Evolutionary conservation across 768 basidiomycete species (phyloP), one percentile per base, ranked within the genome.

Genomic region (Suillus subluteus): DNA sequence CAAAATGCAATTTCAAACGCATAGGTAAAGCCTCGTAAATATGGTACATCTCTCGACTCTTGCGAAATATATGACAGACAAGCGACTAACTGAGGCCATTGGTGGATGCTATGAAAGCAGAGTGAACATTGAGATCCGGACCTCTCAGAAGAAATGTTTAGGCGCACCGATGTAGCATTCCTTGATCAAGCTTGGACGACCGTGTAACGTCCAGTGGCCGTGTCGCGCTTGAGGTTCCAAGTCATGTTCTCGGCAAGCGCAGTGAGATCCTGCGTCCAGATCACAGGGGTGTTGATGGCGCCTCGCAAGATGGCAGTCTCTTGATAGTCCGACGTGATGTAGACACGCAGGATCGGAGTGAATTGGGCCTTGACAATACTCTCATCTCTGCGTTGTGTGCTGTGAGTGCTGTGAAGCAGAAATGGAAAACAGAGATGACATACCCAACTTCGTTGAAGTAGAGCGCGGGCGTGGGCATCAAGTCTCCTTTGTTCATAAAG

Each of bases 251-350:
- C n/a, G 4, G 7, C 0, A 6, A 59, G 62, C 16, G 7, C 30
- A 9, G 26, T 3, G 3, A 63, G 52, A 7, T 59, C 30, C 8
- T 37, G 21, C 6, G 21, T 5, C 62, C 50, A 62, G 50, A 62
- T 58, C 50, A 9, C 15, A 12, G n/a, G 35, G 13, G 48, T 62
- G 15, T 58, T 21, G 30, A 62, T 58, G 26, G 50, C 62, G 11
- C 9, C 50, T 26, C 37, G 13, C 6, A 56, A 6, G 16, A 62
- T 30, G 8, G 46, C 23, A 11, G 48, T 30, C 23, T 62, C 62
- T 38, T 62, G 50, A 63, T 63, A 63, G 50, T 63, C 62, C 8
- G 62, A 63, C 5, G 30, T 59, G 30, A 63, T 35, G 21, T 63
- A 63, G 21, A 30, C 54, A 2, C 32, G 62, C 12, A 59, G 30